Evolutionary conservation across 345 rosid species (phyloP), one percentile per base, ranked within the genome.

Genomic region (Anastatica hierochuntica): DNA sequence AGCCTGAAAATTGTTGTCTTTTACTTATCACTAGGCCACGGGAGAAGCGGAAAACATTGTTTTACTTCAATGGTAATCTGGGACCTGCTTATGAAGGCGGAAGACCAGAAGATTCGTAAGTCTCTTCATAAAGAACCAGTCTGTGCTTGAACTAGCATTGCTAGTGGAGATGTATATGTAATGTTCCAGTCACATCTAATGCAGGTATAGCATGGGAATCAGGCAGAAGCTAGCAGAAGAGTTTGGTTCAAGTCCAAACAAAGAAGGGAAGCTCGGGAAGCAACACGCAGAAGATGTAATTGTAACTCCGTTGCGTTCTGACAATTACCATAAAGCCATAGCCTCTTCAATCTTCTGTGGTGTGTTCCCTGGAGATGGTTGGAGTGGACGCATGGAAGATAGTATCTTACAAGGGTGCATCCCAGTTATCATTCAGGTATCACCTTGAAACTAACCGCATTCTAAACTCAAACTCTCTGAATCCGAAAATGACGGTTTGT

Each of bases 381-480:
- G 96, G 98, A 92, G 98, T 77, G 96, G 98, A 48, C 90, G 96
- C 10, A 84, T 88, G 95, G 98, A 92, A 83, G 98, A 88, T 67
- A 88, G 98, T 50, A 45, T 88, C 68, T 72, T 88, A 75, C 98
- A 92, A 60, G 98, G 98, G 30, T 88, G 98, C 71, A 82, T 92
- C 61, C 96, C 98, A 18, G 96, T 92, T 31, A 71, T 84, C 69
- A 83, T 92, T 76, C 96, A 92, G 96, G 98, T 45, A 54, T n/a
- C n/a, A n/a, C n/a, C n/a, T n/a, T n/a, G n/a, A n/a, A n/a, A n/a
- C 26, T 4, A 34, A 47, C 42, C 15, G 1, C 41, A 14, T 43
- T 52, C 10, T 29, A 7, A 21, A 36, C 15, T 36, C 33, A 15
- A 50, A 6, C 52, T 24, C 14, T 17, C 15, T 38, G 54, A 46